phyloP scores from a whole-genome alignment of 83 land plant genomes.

The Diphasiastrum complanatum region DNA sequence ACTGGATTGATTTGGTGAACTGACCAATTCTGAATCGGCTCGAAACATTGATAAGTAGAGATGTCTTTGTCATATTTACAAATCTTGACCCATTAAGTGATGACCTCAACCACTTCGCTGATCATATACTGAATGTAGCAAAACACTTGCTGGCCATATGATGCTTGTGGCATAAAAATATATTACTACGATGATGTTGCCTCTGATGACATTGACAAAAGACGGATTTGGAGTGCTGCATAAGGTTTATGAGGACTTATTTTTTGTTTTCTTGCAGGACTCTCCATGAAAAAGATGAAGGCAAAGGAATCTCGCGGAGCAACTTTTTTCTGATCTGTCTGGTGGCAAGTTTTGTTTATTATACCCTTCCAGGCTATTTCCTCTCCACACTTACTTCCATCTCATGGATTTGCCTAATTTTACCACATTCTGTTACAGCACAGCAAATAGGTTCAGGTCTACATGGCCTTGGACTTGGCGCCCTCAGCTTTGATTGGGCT shows the following conservation, averaged over 20 bases:
- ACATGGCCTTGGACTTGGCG: conserved; percentile 12
- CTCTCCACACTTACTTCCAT: conserved; percentile 9
- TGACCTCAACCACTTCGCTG: too few species aligned
- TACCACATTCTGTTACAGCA: conserved; percentile 7
- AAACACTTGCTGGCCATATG: too few species aligned
- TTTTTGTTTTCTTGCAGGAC: conserved; percentile 5
- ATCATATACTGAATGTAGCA: too few species aligned
- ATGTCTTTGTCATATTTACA: too few species aligned
- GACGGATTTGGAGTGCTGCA: too few species aligned
- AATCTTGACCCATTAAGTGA: too few species aligned
- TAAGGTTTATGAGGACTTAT: background rate
- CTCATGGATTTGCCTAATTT: conserved; percentile 13
- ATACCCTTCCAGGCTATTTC: conserved; percentile 16
- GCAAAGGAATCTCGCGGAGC: conserved; percentile 7
- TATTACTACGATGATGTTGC: too few species aligned
- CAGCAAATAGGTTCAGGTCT: conserved; percentile 20
- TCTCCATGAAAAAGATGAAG: conserved; percentile 12
- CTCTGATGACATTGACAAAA: too few species aligned
- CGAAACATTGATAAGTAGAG: too few species aligned
- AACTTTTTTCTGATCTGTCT: conserved; percentile 5
- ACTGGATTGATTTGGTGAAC: too few species aligned
- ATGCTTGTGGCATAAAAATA: too few species aligned
- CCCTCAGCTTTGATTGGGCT: conserved; percentile 14
- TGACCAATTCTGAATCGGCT: too few species aligned
- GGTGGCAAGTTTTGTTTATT: conserved; percentile 15